Evolutionary conservation across 805 yeast species (phyloP).

Genomic region (Myxozyma neotropica): DNA sequence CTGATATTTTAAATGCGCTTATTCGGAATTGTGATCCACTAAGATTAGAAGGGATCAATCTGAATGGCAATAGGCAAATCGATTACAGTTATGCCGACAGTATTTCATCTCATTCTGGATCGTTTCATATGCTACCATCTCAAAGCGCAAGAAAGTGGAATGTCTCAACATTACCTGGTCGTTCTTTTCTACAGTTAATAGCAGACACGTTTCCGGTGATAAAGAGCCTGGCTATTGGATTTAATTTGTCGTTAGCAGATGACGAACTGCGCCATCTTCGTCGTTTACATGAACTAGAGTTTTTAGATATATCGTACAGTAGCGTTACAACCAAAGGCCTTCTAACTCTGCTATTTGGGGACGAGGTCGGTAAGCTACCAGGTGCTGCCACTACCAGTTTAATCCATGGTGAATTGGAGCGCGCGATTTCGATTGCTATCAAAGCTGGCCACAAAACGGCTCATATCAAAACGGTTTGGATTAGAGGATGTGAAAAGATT

Average conservation of each 20-base stretch:
- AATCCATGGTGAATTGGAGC: neutral
- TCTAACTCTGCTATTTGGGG: neutral
- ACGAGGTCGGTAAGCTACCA: neutral
- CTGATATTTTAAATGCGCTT: neutral
- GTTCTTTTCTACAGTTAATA: neutral
- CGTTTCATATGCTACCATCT: neutral
- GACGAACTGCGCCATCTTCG: neutral
- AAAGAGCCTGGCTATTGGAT: conserved; percentile 1
- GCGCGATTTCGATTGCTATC: neutral
- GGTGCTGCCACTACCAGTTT: neutral
- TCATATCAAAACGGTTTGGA: neutral
- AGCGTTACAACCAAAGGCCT: neutral
- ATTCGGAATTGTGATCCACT: neutral
- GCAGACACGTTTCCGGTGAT: neutral
- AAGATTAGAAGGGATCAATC: neutral
- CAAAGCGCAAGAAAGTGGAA: neutral
- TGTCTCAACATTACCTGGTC: neutral
- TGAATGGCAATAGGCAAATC: conserved; percentile 1
- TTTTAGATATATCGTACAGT: conserved; percentile 2
- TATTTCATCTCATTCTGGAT: neutral
- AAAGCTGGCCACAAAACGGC: neutral
- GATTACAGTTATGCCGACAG: neutral
- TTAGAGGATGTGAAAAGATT: conserved; percentile 5
- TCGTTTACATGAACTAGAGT: neutral
- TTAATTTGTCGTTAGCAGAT: neutral